Evolutionary conservation across 2,329 filamentous ascomycete genomes (phyloP).

Genomic region (Fusarium chaquense): DNA sequence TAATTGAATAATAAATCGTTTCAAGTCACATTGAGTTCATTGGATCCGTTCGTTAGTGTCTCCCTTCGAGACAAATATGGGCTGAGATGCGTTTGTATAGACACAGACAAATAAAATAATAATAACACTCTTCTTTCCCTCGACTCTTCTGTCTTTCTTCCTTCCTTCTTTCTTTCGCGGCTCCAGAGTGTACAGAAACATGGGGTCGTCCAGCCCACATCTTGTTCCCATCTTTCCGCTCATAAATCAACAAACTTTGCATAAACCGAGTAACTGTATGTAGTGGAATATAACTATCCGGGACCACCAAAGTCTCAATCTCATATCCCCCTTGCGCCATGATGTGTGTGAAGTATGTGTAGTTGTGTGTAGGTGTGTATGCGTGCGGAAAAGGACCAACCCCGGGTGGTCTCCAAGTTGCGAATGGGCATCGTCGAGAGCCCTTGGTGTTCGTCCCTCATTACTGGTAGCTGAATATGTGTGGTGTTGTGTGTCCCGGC

Average conservation of each 20-base stretch:
- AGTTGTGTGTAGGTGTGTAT: slow-evolving; percentile 7
- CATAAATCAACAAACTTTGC: slow-evolving; percentile 41
- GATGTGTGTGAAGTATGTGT: slow-evolving; percentile 37
- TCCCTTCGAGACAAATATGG: slow-evolving; percentile 39
- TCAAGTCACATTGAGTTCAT: slow-evolving; percentile 30
- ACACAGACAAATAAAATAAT: slow-evolving; percentile 43
- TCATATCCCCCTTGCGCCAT: slow-evolving; percentile 45
- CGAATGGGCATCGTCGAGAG: slow-evolving; percentile 40
- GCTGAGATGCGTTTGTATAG: slow-evolving; percentile 47
- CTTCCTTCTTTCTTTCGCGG: slow-evolving; percentile 6
- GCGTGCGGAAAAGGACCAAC: slow-evolving; percentile 35
- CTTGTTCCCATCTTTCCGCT: slow-evolving; percentile 29
- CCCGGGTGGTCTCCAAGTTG: slow-evolving; percentile 37
- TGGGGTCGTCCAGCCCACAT: slow-evolving; percentile 39
- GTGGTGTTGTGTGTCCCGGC: slow-evolving; percentile 41
- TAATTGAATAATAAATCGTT: slow-evolving; percentile 18
- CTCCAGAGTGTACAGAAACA: slow-evolving; percentile 24
- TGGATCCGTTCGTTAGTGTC: slow-evolving; percentile 45
- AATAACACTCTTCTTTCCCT: slow-evolving; percentile 14
- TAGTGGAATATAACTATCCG: slow-evolving; percentile 44
- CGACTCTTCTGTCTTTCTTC: neutral
- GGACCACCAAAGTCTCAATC: slow-evolving; percentile 44
- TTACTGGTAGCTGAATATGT: slow-evolving; percentile 44
- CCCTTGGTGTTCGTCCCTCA: slow-evolving; percentile 44
- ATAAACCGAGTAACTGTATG: slow-evolving; percentile 42